Evolutionary conservation across 2,329 filamentous ascomycete species (phyloP).

Genomic region (Didymella pomorum): DNA sequence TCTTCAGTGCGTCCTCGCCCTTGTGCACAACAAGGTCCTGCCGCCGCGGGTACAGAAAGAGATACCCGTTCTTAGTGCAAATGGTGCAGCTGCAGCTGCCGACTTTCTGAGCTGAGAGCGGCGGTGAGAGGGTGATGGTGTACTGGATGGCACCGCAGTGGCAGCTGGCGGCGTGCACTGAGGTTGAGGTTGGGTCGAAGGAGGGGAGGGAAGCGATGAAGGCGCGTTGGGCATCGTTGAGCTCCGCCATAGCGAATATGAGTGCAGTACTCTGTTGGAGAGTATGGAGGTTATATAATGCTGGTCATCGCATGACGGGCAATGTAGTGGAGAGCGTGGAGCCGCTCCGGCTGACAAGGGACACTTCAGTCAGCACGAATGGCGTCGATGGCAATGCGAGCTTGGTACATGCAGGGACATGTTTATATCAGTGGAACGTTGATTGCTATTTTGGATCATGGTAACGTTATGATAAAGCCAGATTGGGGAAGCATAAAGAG

Average conservation of each 20-base stretch:
- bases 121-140: conserved; percentile 58
- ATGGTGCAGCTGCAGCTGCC: conserved; percentile 63
- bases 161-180: conserved; percentile 51
- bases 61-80: conserved; percentile 60
- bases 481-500: not conserved
- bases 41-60: conserved; percentile 53
- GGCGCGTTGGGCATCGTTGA: conserved; percentile 4
- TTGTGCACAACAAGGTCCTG: conserved; percentile 6
- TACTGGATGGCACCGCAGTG: conserved; percentile 64
- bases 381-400: not conserved
- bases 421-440: not conserved
- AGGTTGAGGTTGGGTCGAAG: conserved; percentile 6
- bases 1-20: not conserved
- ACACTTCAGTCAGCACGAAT: conserved; percentile 2
- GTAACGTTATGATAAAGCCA: conserved; percentile 2
- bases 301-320: not conserved
- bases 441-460: not conserved
- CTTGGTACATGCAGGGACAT: not conserved
- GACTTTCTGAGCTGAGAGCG: conserved; percentile 56
- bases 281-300: not conserved
- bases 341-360: conserved; percentile 16
- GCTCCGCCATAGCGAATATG: not conserved
- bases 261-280: not conserved
- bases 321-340: not conserved
- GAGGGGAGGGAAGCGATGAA: conserved; percentile 12